These are phyloP conservation scores for Arachnomyces sp. DNA, from an alignment of 2,329 filamentous ascomycete genomes.

Conservation along the genomic window DNA sequence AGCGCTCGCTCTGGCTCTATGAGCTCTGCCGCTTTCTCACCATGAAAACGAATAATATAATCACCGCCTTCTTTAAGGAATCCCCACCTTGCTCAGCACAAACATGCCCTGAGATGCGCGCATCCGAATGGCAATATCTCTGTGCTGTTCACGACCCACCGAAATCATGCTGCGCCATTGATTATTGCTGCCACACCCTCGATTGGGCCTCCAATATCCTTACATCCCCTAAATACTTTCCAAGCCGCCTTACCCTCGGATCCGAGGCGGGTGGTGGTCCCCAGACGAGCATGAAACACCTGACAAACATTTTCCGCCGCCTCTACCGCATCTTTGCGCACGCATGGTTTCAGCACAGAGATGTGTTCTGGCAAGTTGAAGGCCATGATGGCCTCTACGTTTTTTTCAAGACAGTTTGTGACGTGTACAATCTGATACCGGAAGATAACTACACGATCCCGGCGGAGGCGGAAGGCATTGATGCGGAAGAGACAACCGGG, in stretches of 20 bases:
- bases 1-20: conserved; percentile 90
- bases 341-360: conserved; percentile 95
- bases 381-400: conserved; percentile 84
- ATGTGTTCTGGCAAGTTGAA: conserved; percentile 92
- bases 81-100: conserved; percentile 75
- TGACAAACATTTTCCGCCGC: conserved; percentile 89
- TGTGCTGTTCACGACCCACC: conserved; percentile 96
- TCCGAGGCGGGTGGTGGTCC: conserved; percentile 34
- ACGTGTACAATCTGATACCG: conserved; percentile 79
- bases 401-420: conserved; percentile 95
- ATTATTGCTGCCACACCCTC: conserved; percentile 97
- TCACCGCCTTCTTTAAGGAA: conserved; percentile 89
- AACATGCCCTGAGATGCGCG: conserved; percentile 97
- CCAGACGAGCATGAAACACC: conserved; percentile 49
- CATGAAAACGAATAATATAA: conserved; percentile 84
- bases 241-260: conserved; percentile 64
- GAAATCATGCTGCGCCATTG: conserved; percentile 94
- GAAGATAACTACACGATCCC: conserved; percentile 95
- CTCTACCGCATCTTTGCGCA: conserved; percentile 97
- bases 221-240: conserved; percentile 90
- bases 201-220: conserved; percentile 96
- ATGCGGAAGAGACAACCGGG: conserved; percentile 32
- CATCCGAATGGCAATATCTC: conserved; percentile 97
- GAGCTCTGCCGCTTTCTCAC: conserved; percentile 95
- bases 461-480: conserved; percentile 79